Evolutionary conservation across 805 yeast species (phyloP).

Genomic region (Saccharomycopsis amapae): DNA sequence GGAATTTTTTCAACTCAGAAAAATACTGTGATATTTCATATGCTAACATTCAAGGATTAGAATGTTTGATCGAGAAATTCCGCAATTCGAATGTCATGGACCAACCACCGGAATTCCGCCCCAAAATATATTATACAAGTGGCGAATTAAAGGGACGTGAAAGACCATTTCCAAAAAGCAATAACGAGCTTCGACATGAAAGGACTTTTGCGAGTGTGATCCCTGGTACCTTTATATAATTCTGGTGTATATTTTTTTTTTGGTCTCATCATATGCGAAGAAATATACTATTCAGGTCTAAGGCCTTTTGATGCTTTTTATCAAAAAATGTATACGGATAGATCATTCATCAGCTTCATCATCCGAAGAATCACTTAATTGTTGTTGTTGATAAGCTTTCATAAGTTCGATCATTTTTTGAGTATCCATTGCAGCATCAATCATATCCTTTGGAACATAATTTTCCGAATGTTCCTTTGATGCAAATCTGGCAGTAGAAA

Average conservation of each 20-base stretch:
- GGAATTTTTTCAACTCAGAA: conserved; percentile 42
- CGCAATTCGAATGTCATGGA: conserved; percentile 44
- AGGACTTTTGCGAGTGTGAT: too few relatives aligned
- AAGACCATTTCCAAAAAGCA: conserved; percentile 32
- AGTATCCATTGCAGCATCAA: conserved; percentile 72
- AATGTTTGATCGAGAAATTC: conserved; percentile 39
- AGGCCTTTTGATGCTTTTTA: neutral
- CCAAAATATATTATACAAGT: conserved; percentile 38
- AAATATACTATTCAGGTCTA: neutral
- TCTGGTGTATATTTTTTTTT: neutral
- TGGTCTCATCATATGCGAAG: neutral
- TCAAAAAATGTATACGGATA: neutral
- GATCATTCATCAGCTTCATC: neutral
- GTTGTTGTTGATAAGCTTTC: conserved; percentile 46
- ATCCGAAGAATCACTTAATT: conserved; percentile 8
- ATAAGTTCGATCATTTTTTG: conserved; percentile 64
- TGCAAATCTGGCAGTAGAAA: conserved; percentile 70
- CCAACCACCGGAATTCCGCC: conserved; percentile 40
- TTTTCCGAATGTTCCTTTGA: conserved; percentile 80
- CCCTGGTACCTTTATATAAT: neutral
- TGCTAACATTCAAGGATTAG: conserved; percentile 45
- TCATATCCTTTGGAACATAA: conserved; percentile 86
- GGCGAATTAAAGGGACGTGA: conserved; percentile 39
- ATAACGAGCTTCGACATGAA: too few relatives aligned
- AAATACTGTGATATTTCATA: conserved; percentile 45